Evolutionary conservation across 768 basidiomycete species (phyloP), one percentile per base, ranked within the genome.

Genomic region (Rhizopogon roseolus): DNA sequence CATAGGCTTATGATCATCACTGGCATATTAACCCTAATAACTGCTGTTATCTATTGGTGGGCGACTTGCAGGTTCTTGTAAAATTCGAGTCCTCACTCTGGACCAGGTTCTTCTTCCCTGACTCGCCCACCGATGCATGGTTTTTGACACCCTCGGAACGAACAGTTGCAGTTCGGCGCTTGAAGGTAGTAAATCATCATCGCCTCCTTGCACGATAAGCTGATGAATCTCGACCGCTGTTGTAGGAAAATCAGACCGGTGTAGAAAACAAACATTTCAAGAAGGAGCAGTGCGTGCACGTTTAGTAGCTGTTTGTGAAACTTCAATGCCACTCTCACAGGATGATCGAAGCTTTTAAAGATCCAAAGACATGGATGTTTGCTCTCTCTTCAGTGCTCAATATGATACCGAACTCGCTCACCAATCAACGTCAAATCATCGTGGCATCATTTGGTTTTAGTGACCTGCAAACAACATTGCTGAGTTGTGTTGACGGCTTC

Each of bases 191-290:
- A 7, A 29, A 41, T 17, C n/a, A 19, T 32, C 29, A 32, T 32
- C 29, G 34, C n/a, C 22, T 22, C 2, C 39, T 10, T 36, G 32
- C 38, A 49, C 9, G 42, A 5, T 3, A 32, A 32, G 10, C 25
- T 16, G 16, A 14, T n/a, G 34, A 39, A 45, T 10, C 25, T 54
- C 6, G 57, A 9, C 37, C 17, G 11, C 10, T 7, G 19, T 13
- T 28, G 6, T 57, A 84, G 81, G 78, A 73, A 66, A 89, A 90
- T 57, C 87, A 91, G 79, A 86, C 86, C 0, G 90, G 89, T 28
- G 79, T 90, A 10, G 89, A 90, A 68, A 90, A 88, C 63, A 92
- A 91, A 61, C 77, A 77, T 50, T 91, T 88, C 71, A 91, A 91
- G 71, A 81, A 75, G 49, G 85, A 88, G 38, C 89, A 91, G 88